A percentile compares a stretch with the other conserved stretches of the same genome.
Evolutionary conservation across 169 alveolate genomes (phyloP).

Genomic region (Neospora caninum): DNA sequence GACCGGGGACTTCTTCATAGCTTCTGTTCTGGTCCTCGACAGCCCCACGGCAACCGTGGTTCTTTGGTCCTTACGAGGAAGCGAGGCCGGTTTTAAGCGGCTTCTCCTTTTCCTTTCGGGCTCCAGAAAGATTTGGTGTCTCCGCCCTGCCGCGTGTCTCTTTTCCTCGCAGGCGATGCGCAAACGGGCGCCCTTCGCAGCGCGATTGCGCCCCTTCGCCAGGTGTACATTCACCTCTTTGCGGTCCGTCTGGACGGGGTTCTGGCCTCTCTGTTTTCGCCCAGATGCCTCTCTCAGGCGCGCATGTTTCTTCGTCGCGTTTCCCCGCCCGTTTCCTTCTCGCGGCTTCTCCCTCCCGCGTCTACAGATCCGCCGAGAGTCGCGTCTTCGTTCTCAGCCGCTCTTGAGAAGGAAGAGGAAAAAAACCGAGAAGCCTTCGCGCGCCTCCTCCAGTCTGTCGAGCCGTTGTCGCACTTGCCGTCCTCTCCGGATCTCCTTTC

Average conservation of each 20-base stretch:
- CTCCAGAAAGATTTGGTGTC: too few species aligned
- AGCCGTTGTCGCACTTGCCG: neutral
- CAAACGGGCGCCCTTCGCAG: neutral
- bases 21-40: too few species aligned
- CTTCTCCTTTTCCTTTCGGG: too few species aligned
- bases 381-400: too few species aligned
- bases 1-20: too few species aligned
- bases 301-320: neutral
- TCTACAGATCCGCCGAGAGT: too few species aligned
- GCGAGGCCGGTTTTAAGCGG: too few species aligned
- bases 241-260: neutral
- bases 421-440: neutral
- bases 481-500: neutral
- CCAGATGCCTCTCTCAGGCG: neutral
- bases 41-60: too few species aligned
- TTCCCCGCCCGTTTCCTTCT: neutral
- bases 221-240: neutral
- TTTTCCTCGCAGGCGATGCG: neutral
- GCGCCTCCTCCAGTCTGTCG: neutral
- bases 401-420: neutral
- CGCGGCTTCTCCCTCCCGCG: neutral
- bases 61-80: too few species aligned
- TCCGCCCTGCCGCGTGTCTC: neutral
- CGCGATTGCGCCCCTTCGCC: neutral
- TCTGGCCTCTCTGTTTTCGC: neutral